Evolutionary conservation across 306 rosid species (phyloP).

Genomic region (Malus sylvestris): DNA sequence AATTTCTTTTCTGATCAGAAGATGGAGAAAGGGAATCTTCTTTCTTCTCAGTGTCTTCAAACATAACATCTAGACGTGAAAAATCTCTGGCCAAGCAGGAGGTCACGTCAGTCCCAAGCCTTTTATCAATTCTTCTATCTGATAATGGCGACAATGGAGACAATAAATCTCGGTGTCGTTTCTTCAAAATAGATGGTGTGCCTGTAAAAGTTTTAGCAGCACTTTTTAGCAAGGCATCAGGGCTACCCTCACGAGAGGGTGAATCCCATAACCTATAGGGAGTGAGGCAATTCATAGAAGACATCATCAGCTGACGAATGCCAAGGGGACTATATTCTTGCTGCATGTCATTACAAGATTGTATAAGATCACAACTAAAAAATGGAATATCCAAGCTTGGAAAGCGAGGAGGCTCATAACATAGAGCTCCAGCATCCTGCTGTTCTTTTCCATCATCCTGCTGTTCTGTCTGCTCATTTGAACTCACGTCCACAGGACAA

Average conservation of each 20-base stretch:
- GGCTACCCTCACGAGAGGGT: conserved; percentile 67
- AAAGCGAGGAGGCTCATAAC: conserved; percentile 95
- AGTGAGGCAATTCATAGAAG: conserved; percentile 81
- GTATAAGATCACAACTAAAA: conserved; percentile 91
- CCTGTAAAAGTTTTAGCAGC: conserved; percentile 84
- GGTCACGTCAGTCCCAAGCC: conserved; percentile 55
- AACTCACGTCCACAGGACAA: conserved; percentile 32
- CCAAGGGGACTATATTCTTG: conserved; percentile 99
- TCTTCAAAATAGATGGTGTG: conserved; percentile 90
- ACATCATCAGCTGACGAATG: conserved; percentile 87
- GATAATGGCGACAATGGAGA: conserved; percentile 93
- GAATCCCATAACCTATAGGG: conserved; percentile 94
- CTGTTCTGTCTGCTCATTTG: conserved; percentile 34
- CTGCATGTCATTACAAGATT: conserved; percentile 71
- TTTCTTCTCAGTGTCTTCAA: conserved; percentile 46
- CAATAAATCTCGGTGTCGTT: conserved; percentile 71
- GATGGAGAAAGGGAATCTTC: conserved; percentile 34
- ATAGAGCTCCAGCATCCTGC: conserved; percentile 61
- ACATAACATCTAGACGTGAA: conserved; percentile 82
- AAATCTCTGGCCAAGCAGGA: conserved; percentile 53
- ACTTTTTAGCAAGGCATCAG: conserved; percentile 73
- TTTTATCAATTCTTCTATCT: conserved; percentile 71
- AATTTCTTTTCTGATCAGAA: conserved; percentile 27
- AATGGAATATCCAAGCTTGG: conserved; percentile 90
- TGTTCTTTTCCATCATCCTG: conserved; percentile 52